phyloP scores from a whole-genome alignment of 2,329 filamentous ascomycete species.

The Trichoderma oligosporum region DNA sequence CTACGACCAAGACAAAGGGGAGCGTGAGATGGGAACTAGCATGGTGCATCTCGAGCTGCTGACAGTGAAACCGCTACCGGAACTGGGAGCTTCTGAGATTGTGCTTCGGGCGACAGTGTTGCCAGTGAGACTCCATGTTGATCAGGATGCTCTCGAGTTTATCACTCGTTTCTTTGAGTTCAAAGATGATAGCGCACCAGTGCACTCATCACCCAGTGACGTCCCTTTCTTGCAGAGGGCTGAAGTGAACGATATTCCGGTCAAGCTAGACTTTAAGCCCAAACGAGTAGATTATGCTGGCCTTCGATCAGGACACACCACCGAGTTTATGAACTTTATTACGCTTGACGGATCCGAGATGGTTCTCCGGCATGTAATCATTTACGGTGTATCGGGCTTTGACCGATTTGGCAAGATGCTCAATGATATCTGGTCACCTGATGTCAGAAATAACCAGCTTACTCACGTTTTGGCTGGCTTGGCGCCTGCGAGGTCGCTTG shows the following conservation, averaged over 20 bases:
- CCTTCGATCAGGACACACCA: constrained; percentile 86
- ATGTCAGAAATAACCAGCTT: constrained; percentile 85
- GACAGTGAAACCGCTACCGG: constrained; percentile 79
- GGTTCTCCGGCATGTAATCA: constrained; percentile 80
- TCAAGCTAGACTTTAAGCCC: constrained; percentile 93
- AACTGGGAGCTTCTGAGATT: constrained; percentile 83
- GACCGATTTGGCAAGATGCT: constrained; percentile 84
- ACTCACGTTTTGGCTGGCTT: constrained; percentile 84
- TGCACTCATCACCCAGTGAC: constrained; percentile 61
- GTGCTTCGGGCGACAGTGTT: constrained; percentile 76
- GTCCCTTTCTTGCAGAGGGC: constrained; percentile 84
- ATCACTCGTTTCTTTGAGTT: constrained; percentile 98
- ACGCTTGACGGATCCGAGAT: constrained; percentile 86
- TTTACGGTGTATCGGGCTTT: constrained; percentile 89
- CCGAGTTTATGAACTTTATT: constrained; percentile 98
- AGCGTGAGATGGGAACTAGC: constrained; percentile 76
- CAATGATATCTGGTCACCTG: constrained; percentile 95
- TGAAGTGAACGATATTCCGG: constrained; percentile 76
- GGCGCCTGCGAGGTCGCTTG: constrained; percentile 82
- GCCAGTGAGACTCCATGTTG: constrained; percentile 86
- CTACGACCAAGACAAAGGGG: constrained; percentile 82
- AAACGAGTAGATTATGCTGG: constrained; percentile 96
- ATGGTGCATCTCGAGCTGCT: constrained; percentile 89
- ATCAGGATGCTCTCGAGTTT: constrained; percentile 96
- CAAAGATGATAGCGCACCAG: constrained; percentile 67